Evolutionary conservation across 371 early-diverging fungal species (phyloP), one percentile per base, ranked within the genome.

Genomic region (Mortierella sp.): DNA sequence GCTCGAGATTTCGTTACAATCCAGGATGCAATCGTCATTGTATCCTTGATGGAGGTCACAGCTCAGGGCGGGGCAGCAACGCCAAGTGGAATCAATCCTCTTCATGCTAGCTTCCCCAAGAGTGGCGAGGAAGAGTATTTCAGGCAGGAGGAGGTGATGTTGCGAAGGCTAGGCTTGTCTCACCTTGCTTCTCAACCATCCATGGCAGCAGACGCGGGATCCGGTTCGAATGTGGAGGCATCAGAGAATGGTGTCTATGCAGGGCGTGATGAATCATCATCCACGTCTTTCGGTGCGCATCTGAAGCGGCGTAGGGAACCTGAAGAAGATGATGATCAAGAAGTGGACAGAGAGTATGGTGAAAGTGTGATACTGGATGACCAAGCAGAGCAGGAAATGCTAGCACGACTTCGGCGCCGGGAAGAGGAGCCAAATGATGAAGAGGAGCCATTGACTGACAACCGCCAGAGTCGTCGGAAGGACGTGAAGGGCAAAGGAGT

Each of bases 1-100:
- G 82, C 82, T 22, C 80, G 83, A 21, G 54, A 85, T 40, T 60
- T 57, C 13, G 92, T 90, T 43, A 77, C 73, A 0, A 79, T 88
- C 3, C 72, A 79, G 50, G 92, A 92, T 77, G 91, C 92, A 0
- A 84, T 90, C 13, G 62, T 79, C 9, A 86, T 88, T 13, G 84
- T 92, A 4, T 67, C 80, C 19, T 60, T 92, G 49, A 85, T 92
- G 80, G 92, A 92, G 60, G 64, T 81, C 2, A 86, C 89, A 1
- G 85, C 87, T 67, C 83, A 86, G 49, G 79, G 84, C 0, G 80
- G 76, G 10, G 76, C 88, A 4, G 82, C 86, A 1, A 54, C 87
- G 40, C 61, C 83, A 7, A 81, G 82, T 10, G 51, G 77, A 2
- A 63, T 71, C 12, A 82, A 82, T 27, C 80, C 88, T 0, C 73